Evolutionary conservation across 1,139 yeast species (phyloP).

Genomic region (Pneumocystis carinii): DNA sequence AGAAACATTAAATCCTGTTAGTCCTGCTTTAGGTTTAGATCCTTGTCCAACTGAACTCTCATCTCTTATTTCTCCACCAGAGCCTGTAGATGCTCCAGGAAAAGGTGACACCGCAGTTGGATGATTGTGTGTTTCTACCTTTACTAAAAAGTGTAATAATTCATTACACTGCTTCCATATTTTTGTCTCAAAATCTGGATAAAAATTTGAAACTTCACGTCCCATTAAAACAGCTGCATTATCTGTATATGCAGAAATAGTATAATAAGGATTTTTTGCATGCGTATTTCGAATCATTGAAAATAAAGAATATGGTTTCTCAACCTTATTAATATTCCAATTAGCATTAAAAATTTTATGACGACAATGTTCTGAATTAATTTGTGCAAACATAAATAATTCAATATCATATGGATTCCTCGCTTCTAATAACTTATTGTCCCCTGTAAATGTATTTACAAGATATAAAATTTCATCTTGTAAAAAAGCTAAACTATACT

Average conservation of each 20-base stretch:
- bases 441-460: conserved; percentile 48
- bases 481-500: conserved; percentile 83
- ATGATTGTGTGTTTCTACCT: conserved; percentile 97
- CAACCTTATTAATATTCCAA: conserved; percentile 84
- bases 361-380: conserved; percentile 97
- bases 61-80: conserved; percentile 99
- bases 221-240: conserved; percentile 98
- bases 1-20: conserved; percentile 83
- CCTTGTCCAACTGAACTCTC: conserved; percentile 99
- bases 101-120: conserved; percentile 99
- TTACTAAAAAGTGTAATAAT: conserved; percentile 73
- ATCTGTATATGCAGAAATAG: conserved; percentile 90
- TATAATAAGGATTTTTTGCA: conserved; percentile 55
- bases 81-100: conserved; percentile 99
- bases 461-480: conserved; percentile 84
- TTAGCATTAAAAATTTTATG: conserved; percentile 98
- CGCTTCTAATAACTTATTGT: conserved; percentile 34
- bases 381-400: conserved; percentile 97
- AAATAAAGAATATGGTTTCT: conserved; percentile 63
- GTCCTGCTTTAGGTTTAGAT: conserved; percentile 90
- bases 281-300: conserved; percentile 96
- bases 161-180: conserved; percentile 60
- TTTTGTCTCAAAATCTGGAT: conserved; percentile 40
- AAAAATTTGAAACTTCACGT: conserved; percentile 49
- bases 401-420: conserved; percentile 97